A percentile compares a stretch with the other conserved stretches of the same genome.
Evolutionary conservation across 2,329 filamentous ascomycete species (phyloP).

Genomic region (Seiridium unicorne): DNA sequence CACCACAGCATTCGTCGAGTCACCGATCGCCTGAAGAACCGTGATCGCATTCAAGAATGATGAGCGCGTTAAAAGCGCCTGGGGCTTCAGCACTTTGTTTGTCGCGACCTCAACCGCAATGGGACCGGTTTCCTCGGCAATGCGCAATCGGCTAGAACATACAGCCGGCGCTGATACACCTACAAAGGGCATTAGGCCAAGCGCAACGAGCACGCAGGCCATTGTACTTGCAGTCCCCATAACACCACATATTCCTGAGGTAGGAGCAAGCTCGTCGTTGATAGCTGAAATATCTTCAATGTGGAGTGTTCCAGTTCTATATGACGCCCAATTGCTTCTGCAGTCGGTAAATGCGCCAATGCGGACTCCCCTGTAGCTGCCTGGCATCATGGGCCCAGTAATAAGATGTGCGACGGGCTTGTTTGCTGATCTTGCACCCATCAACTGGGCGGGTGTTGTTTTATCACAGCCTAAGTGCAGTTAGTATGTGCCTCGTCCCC

Average conservation of each 20-base stretch:
- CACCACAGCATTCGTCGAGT: constrained; percentile 81
- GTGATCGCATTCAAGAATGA: constrained; percentile 84
- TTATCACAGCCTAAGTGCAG: constrained; percentile 65
- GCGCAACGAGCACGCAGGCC: constrained; percentile 78
- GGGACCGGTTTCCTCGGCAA: constrained; percentile 71
- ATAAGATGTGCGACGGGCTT: constrained; percentile 68
- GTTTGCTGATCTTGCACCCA: constrained; percentile 74
- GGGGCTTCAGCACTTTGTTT: constrained; percentile 62
- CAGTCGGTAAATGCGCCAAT: constrained; percentile 76
- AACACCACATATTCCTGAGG: constrained; percentile 79
- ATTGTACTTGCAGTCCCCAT: constrained; percentile 94
- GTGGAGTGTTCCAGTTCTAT: constrained; percentile 63
- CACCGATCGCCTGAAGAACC: constrained; percentile 82
- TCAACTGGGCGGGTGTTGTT: constrained; percentile 70
- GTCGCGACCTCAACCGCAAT: constrained; percentile 68
- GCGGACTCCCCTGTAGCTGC: constrained; percentile 60
- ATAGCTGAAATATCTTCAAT: constrained; percentile 70
- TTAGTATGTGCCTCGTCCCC: background rate
- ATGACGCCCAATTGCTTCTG: constrained; percentile 70
- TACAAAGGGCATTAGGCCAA: constrained; percentile 77
- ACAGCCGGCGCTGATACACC: constrained; percentile 78
- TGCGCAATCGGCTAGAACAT: constrained; percentile 74
- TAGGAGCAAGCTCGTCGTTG: constrained; percentile 72
- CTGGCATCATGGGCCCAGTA: constrained; percentile 75
- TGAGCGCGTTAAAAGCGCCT: constrained; percentile 67